Percentiles rank a stretch among this genome's conserved stretches.
phyloP scores from a whole-genome alignment of 805 yeast genomes.

The Ogataea siamensis region DNA sequence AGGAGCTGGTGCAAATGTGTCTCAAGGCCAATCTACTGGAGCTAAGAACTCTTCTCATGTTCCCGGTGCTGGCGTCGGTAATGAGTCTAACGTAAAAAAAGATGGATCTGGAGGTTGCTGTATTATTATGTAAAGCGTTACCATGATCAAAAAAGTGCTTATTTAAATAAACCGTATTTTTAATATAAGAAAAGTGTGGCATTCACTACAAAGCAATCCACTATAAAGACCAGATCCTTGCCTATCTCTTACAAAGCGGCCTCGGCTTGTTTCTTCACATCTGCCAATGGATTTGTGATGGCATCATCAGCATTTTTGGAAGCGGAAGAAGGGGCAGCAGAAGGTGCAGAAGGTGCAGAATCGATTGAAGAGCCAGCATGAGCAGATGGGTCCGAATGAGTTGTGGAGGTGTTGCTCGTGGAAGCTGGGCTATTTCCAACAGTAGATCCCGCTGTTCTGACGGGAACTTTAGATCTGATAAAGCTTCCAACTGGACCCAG shows the following conservation, averaged over 20 bases:
- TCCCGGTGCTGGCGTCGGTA: conserved; percentile 18
- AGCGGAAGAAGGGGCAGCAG: conserved; percentile 5
- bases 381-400: conserved; percentile 12
- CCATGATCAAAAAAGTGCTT: background rate
- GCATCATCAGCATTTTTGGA: conserved; percentile 9
- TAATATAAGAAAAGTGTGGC: background rate
- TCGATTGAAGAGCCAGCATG: conserved; percentile 9
- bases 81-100: conserved; percentile 9
- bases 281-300: conserved; percentile 13
- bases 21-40: conserved; percentile 2
- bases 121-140: conserved; percentile 28
- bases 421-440: conserved; percentile 40
- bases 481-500: conserved; percentile 66
- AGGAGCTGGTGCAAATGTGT: conserved; percentile 4
- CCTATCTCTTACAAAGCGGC: conserved; percentile 13
- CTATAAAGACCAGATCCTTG: background rate
- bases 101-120: conserved; percentile 35
- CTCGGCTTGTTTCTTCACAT: conserved; percentile 10
- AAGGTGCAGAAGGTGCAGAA: conserved; percentile 11
- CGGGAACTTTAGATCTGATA: conserved; percentile 54
- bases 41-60: conserved; percentile 5
- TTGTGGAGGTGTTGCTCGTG: conserved; percentile 5
- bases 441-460: conserved; percentile 71
- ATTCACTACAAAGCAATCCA: conserved; percentile 10
- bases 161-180: background rate